Evolutionary conservation across 2,329 filamentous ascomycete genomes (phyloP).

Genomic region (Penicillium sp.): DNA sequence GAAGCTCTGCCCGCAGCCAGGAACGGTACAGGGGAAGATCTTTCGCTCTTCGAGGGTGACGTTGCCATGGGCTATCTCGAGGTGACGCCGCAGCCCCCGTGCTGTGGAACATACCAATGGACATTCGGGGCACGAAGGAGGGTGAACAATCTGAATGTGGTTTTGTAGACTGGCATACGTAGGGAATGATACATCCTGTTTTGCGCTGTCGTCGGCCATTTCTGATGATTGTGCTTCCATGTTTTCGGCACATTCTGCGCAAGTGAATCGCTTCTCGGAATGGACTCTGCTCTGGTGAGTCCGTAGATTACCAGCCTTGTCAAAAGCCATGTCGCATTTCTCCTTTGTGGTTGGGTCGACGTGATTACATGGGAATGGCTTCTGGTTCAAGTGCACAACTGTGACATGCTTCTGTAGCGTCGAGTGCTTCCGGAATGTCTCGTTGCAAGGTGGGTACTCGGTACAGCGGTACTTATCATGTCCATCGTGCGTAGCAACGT

Average conservation of each 20-base stretch:
- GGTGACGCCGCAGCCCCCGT: conserved; percentile 70
- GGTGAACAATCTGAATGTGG: conserved; percentile 72
- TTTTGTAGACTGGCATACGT: conserved; percentile 69
- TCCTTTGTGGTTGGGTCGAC: conserved; percentile 53
- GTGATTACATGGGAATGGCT: conserved; percentile 69
- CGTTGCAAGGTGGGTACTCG: conserved; percentile 67
- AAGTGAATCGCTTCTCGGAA: conserved; percentile 69
- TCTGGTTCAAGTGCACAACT: conserved; percentile 69
- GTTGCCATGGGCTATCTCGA: conserved; percentile 73
- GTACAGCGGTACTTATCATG: conserved; percentile 74
- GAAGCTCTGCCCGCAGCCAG: conserved; percentile 72
- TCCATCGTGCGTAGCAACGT: conserved; percentile 75
- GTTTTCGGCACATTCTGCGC: conserved; percentile 65
- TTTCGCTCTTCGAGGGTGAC: conserved; percentile 61
- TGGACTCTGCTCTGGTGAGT: conserved; percentile 72
- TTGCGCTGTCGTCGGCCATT: conserved; percentile 20
- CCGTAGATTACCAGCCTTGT: conserved; percentile 68
- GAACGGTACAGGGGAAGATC: conserved; percentile 64
- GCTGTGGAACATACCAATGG: conserved; percentile 65
- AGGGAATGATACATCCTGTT: conserved; percentile 60
- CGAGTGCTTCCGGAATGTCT: conserved; percentile 83
- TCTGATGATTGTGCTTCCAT: conserved; percentile 41
- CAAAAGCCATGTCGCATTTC: conserved; percentile 68
- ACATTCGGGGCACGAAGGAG: conserved; percentile 72
- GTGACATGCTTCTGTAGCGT: conserved; percentile 82